These are phyloP conservation scores for Medakamo hakoo DNA, from an alignment of 139 green algal species.

Conservation along the genomic window DNA sequence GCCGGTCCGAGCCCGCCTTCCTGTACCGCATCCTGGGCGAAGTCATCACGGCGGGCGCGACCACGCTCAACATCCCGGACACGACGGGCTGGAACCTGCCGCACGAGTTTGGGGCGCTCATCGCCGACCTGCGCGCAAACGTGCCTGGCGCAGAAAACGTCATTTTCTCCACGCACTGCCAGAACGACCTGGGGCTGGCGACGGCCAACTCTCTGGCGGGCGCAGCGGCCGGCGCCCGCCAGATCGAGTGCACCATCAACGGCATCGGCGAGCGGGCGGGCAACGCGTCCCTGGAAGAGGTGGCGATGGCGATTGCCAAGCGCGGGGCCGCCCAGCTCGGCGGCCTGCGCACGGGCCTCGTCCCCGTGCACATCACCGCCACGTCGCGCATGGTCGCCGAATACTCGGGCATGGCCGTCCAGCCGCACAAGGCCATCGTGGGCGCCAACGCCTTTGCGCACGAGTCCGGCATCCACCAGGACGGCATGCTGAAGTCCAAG, in stretches of 20 bases:
- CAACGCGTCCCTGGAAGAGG: constrained; percentile 92
- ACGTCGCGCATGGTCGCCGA: constrained; percentile 84
- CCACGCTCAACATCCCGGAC: constrained; percentile 98
- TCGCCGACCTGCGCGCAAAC: constrained; percentile 75
- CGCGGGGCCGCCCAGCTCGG: constrained; percentile 55
- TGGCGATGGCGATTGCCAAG: constrained; percentile 81
- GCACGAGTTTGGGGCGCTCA: constrained; percentile 85
- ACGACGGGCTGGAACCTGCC: constrained; percentile 91
- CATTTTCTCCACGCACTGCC: constrained; percentile 95
- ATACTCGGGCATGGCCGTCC: constrained; percentile 78
- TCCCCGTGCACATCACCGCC: constrained; percentile 71
- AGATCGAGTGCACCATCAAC: constrained; percentile 98
- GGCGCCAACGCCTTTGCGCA: constrained; percentile 97
- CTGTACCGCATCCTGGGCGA: constrained; percentile 75
- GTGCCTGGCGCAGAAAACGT: constrained; percentile 59
- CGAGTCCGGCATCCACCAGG: constrained; percentile 94
- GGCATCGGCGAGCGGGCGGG: constrained; percentile 95
- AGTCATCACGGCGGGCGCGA: constrained; percentile 90
- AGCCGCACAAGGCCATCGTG: constrained; percentile 99
- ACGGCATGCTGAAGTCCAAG: constrained; percentile 60
- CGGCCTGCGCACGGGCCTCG: constrained; percentile 80
- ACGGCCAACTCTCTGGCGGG: constrained; percentile 90
- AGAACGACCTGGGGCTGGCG: constrained; percentile 95
- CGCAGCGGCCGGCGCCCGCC: constrained; percentile 18
- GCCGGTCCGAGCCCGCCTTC: constrained; percentile 75